Evolutionary conservation across 768 basidiomycete species (phyloP).

Genomic region (Boletus reticulatus): DNA sequence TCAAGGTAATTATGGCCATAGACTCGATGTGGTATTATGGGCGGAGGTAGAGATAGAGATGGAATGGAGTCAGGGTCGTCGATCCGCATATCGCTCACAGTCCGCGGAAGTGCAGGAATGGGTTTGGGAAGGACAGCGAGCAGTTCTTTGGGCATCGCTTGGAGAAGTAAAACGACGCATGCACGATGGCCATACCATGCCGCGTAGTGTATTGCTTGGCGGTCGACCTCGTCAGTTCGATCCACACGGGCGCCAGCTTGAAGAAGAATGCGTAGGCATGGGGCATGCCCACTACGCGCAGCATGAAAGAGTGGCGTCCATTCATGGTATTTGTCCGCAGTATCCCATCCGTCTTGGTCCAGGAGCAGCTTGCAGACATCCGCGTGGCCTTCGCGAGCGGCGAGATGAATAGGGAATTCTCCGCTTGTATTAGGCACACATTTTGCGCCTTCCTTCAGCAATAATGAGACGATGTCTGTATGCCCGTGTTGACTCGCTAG

Average conservation of each 20-base stretch:
- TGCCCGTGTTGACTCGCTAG: slow-evolving; percentile 91
- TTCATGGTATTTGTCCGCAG: slow-evolving; percentile 94
- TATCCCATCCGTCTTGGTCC: slow-evolving; percentile 74
- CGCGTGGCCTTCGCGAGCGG: slow-evolving; percentile 87
- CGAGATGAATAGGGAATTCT: slow-evolving; percentile 96
- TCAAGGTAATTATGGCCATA: slow-evolving; percentile 97
- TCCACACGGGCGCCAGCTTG: slow-evolving; percentile 77
- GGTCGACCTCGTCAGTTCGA: slow-evolving; percentile 78
- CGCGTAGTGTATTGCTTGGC: slow-evolving; percentile 88
- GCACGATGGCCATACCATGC: slow-evolving; percentile 91
- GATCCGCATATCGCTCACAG: slow-evolving; percentile 32
- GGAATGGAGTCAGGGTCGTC: slow-evolving; percentile 93
- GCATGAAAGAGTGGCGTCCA: slow-evolving; percentile 99
- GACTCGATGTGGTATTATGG: slow-evolving; percentile 96
- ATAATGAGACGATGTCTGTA: slow-evolving; percentile 72
- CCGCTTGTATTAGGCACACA: slow-evolving; percentile 89
- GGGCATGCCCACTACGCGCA: slow-evolving; percentile 76
- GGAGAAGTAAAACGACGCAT: slow-evolving; percentile 62
- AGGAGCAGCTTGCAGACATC: slow-evolving; percentile 81
- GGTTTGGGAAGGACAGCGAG: slow-evolving; percentile 15
- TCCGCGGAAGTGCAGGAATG: slow-evolving; percentile 22
- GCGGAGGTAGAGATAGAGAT: slow-evolving; percentile 91
- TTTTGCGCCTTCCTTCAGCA: slow-evolving; percentile 75
- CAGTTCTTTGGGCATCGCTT: slow-evolving; percentile 26
- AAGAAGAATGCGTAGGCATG: slow-evolving; percentile 75